Base-by-base conservation (phyloP, 2,329 filamentous ascomycete species). In the Fusarium sp. region DNA sequence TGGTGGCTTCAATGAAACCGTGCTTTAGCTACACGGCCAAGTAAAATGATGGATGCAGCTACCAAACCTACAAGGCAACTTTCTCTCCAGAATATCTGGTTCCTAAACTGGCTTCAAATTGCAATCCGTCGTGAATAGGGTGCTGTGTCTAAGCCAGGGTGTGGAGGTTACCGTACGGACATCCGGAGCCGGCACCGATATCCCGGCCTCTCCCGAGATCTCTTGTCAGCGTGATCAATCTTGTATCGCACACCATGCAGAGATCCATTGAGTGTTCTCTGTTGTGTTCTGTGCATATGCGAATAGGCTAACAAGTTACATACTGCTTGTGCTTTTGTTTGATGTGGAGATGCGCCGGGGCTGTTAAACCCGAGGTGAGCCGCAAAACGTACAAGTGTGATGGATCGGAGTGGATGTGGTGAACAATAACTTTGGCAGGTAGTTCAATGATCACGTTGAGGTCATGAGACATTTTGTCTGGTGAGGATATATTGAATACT, bases 161-260 rank as follows among this genome's bases (percentile, higher is more conserved):
- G 53, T 43, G 54, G 50, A 64, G 14, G 31, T 14, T 14, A 37
- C 33, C 33, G 33, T 35, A 35, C 49, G 46, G 56, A n/a, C 56
- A 53, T 40, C 63, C 63, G 57, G 63, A 56, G 61, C 49, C 64
- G 65, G 65, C 35, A 55, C 62, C 45, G 58, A 42, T 58, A 31
- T 65, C 53, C 65, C 65, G 65, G 54, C 39, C 59, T 46, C 64
- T 69, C 42, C 65, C 65, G 65, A 66, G 41, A 55, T 55, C 45
- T 51, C 27, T 51, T 51, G 23, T 40, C 51, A 66, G 57, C 49
- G 49, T 67, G 59, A 68, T 57, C 54, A 64, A 53, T 43, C 39
- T 45, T 60, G 54, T 37, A 18, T 67, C 57, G 42, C 35, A 49
- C 45, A 40, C 55, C 51, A 42, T 68, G 46, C 64, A 53, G 53